Evolutionary conservation across 768 basidiomycete species (phyloP), one percentile per base, ranked within the genome.

Genomic region (Jaapia argillacea): DNA sequence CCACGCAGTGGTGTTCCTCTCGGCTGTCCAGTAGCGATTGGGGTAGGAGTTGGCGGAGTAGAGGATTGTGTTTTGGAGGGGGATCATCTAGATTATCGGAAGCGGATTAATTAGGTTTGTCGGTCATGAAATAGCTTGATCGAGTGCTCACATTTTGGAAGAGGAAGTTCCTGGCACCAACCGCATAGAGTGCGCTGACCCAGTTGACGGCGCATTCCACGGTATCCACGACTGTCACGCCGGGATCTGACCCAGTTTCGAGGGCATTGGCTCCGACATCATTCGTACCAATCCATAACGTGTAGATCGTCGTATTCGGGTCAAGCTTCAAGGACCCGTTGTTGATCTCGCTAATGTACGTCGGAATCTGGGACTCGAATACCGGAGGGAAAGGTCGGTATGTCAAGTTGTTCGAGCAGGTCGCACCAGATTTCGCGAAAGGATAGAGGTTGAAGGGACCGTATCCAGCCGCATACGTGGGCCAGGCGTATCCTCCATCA

Each of bases 371-470:
- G 55, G 65, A 67, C 52, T 75, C 75, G 48, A 77, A 72, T 26
- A 83, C 55, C 0, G 76, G 66, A 0, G 79, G 79, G 57, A 71
- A 79, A 0, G 75, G 72, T 4, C 74, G 62, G 54, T 63, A 64
- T 3, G 79, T 81, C 48, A 81, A 57, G 27, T 71, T 66, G 54
- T 82, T 81, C 3, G 77, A 79, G 55, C 81, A 85, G 0, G 77
- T 75, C 7, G 77, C 81, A 0, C 81, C 81, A 1, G 77, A 66
- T 12, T 67, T 64, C 0, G 81, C 80, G 52, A 75, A 80, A 3
- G 76, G 73, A 57, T 69, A 71, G 6, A 81, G 63, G 21, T 64
- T 58, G 40, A 76, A 67, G 16, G 67, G 54, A 0, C 77, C 72
- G 44, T 79, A 79, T 18, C 64, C 68, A 2, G 77, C 71, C 1